Conservation (phyloP, 345 rosid genomes). For the Pistacia vera region DNA sequence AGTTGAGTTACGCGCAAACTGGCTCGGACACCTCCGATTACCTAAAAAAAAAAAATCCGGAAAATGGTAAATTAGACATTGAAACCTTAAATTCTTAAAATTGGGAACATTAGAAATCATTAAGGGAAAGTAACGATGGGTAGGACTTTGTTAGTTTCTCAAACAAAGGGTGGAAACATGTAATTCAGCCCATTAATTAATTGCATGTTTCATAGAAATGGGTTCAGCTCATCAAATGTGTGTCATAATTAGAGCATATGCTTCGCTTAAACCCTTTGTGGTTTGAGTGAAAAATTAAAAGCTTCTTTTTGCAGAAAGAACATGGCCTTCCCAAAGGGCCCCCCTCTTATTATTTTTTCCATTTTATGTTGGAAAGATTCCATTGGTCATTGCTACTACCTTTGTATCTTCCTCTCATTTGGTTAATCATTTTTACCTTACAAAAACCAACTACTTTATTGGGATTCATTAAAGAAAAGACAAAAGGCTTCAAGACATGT, state of each 20-base stretch:
- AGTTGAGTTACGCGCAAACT: too few species aligned
- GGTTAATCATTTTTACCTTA: not conserved
- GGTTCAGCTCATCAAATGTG: not conserved
- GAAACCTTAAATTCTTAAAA: too few species aligned
- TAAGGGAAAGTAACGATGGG: too few species aligned
- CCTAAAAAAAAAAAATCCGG: too few species aligned
- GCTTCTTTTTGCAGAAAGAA: not conserved
- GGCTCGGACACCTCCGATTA: too few species aligned
- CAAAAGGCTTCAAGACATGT: too few species aligned
- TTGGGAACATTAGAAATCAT: too few species aligned
- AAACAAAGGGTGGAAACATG: too few species aligned
- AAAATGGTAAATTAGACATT: too few species aligned
- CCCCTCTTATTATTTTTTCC: not conserved
- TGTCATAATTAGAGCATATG: constrained; percentile 10
- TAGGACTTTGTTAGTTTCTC: too few species aligned
- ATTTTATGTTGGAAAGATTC: not conserved
- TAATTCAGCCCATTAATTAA: too few species aligned
- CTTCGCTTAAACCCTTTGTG: not conserved
- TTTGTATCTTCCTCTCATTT: not conserved
- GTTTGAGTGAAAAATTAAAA: not conserved
- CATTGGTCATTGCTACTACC: not conserved
- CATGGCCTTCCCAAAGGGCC: not conserved
- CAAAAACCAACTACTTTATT: not conserved
- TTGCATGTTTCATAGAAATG: not conserved
- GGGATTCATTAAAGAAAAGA: not conserved